Conservation (phyloP, 805 yeast genomes). For the Candida fluviatilis region DNA sequence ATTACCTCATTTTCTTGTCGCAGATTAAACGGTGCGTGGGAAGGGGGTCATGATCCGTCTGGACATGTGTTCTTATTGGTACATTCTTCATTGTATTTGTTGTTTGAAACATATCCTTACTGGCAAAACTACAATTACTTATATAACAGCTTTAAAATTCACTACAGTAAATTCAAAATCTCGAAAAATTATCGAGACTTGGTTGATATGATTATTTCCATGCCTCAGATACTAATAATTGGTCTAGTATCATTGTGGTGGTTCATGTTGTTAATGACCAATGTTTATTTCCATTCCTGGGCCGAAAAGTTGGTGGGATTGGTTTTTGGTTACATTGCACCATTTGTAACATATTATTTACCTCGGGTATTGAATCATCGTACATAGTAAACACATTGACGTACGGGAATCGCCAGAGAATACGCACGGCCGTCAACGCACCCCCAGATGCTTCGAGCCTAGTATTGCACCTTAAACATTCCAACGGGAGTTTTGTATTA, state of each 20-base stretch:
- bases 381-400: no score
- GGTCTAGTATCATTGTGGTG: slow-evolving; percentile 54
- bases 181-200: neutral
- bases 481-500: no score
- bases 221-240: slow-evolving; percentile 25
- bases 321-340: slow-evolving; percentile 53
- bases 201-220: slow-evolving; percentile 2
- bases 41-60: slow-evolving; percentile 95
- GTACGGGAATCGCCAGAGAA: no score
- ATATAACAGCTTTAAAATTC: slow-evolving; percentile 1
- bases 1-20: slow-evolving; percentile 35
- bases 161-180: neutral
- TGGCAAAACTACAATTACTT: slow-evolving; percentile 25
- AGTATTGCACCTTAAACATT: no score
- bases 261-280: slow-evolving; percentile 84
- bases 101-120: slow-evolving; percentile 54
- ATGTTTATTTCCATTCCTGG: slow-evolving; percentile 78
- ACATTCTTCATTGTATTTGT: slow-evolving; percentile 59
- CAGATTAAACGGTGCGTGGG: slow-evolving; percentile 51
- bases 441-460: no score
- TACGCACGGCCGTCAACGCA: no score
- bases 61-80: slow-evolving; percentile 85
- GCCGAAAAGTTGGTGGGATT: slow-evolving; percentile 73
- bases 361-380: slow-evolving; percentile 21
- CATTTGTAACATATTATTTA: slow-evolving; percentile 40